Percentiles rank a stretch among this genome's conserved stretches.
These are phyloP conservation scores for Cryptococcus deneoformans DNA, from an alignment of 1,284 basidiomycete genomes.

Conservation along the genomic window DNA sequence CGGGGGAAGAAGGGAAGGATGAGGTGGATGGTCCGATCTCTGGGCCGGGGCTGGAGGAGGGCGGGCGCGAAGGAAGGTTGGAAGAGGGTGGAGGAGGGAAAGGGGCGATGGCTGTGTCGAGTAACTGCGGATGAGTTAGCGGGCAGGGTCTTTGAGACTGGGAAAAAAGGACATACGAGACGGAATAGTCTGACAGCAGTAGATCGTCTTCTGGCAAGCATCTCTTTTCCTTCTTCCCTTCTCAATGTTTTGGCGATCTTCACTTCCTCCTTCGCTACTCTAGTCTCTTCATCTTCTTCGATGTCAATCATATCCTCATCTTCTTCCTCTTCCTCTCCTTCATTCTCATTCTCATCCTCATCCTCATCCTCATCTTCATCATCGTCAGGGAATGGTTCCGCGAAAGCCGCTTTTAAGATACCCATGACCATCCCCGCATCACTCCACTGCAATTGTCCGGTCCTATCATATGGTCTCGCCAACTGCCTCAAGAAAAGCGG, in stretches of 20 bases:
- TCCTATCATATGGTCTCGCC: constrained; percentile 10
- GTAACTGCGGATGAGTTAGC: constrained; percentile 15
- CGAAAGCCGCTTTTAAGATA: constrained; percentile 14
- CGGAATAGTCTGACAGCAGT: constrained; percentile 9
- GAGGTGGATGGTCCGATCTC: too few species aligned
- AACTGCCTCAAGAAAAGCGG: constrained; percentile 27
- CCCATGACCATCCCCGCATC: constrained; percentile 17
- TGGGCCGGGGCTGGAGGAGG: too few species aligned
- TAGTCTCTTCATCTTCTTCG: not conserved
- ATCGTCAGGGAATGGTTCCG: not conserved
- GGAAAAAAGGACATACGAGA: constrained; percentile 9
- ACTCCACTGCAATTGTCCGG: constrained; percentile 15
- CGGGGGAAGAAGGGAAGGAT: too few species aligned
- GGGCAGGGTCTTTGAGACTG: not conserved
- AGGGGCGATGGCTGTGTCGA: constrained; percentile 9
- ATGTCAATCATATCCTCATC: not conserved
- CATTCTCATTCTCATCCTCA: not conserved
- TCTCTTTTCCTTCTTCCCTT: not conserved
- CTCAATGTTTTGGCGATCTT: not conserved
- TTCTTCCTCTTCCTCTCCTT: not conserved
- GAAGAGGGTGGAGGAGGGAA: too few species aligned
- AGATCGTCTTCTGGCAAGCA: not conserved
- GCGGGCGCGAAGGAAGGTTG: too few species aligned
- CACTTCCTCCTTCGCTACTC: not conserved
- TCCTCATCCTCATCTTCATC: not conserved